These are phyloP conservation scores for Penicillium rolfsii DNA, from an alignment of 2,329 filamentous ascomycete species.

Conservation along the genomic window DNA sequence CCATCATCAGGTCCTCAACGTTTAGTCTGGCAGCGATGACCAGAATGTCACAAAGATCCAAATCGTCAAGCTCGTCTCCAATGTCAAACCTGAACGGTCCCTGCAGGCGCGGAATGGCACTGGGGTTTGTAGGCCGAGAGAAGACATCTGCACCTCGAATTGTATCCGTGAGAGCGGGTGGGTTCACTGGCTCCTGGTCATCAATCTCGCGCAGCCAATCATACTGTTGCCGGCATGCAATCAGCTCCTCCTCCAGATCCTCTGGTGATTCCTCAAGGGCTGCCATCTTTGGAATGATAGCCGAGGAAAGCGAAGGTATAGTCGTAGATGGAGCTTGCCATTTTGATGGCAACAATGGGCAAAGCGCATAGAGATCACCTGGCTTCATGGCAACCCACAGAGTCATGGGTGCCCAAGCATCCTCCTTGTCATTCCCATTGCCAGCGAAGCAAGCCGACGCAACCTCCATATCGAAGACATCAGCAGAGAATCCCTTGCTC, in stretches of 20 bases:
- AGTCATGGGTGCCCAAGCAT: slow-evolving; percentile 90
- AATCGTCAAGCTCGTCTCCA: slow-evolving; percentile 54
- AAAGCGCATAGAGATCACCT: slow-evolving; percentile 91
- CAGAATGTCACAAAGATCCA: slow-evolving; percentile 64
- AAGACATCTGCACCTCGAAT: slow-evolving; percentile 57
- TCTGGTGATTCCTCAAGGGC: slow-evolving; percentile 47
- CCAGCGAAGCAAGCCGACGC: slow-evolving; percentile 90
- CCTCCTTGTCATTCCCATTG: slow-evolving; percentile 58
- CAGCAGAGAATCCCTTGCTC: slow-evolving; percentile 82
- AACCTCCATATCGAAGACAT: slow-evolving; percentile 91
- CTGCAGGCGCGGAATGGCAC: slow-evolving; percentile 63
- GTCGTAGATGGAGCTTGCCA: slow-evolving; percentile 79
- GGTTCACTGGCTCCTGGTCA: slow-evolving; percentile 54
- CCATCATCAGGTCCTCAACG: slow-evolving; percentile 56
- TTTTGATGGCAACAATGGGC: slow-evolving; percentile 81
- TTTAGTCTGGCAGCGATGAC: slow-evolving; percentile 59
- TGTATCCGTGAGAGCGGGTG: slow-evolving; percentile 43
- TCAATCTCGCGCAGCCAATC: slow-evolving; percentile 63
- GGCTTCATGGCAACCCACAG: slow-evolving; percentile 95
- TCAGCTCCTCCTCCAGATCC: slow-evolving; percentile 51
- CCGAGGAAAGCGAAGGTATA: slow-evolving; percentile 79
- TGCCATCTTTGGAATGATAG: slow-evolving; percentile 72
- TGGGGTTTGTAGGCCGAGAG: slow-evolving; percentile 56
- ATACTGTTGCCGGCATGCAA: slow-evolving; percentile 58
- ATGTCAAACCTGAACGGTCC: slow-evolving; percentile 62